Evolutionary conservation across 2,329 filamentous ascomycete species (phyloP).

Genomic region (Pseudopithomyces maydicus): DNA sequence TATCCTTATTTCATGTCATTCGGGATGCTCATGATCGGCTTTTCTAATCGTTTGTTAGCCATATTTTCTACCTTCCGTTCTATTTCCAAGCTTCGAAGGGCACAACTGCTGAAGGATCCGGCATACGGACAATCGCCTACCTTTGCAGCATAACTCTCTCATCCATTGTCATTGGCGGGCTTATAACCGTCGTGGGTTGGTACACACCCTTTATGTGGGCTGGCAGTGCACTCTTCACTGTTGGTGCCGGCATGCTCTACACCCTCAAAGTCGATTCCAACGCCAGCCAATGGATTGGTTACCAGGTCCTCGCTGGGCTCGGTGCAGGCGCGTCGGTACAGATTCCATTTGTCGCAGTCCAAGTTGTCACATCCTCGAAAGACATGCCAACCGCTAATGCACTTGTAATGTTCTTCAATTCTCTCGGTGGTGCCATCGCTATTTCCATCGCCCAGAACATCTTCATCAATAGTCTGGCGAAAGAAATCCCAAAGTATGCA

Average conservation of each 20-base stretch:
- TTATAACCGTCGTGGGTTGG: slow-evolving; percentile 34
- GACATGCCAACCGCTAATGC: slow-evolving; percentile 53
- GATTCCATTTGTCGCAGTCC: slow-evolving; percentile 51
- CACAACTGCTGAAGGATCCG: slow-evolving; percentile 44
- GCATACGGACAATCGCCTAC: slow-evolving; percentile 42
- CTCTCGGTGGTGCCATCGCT: slow-evolving; percentile 68
- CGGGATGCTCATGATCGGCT: background rate
- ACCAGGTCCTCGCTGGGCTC: slow-evolving; percentile 44
- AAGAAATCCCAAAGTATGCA: slow-evolving; percentile 54
- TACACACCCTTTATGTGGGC: slow-evolving; percentile 47
- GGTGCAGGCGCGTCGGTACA: slow-evolving; percentile 52
- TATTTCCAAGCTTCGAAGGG: slow-evolving; percentile 53
- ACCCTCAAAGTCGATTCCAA: slow-evolving; percentile 35
- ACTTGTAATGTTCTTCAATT: slow-evolving; percentile 64
- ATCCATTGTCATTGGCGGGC: slow-evolving; percentile 32
- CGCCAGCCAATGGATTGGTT: slow-evolving; percentile 45
- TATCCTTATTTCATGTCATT: background rate
- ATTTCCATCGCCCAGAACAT: slow-evolving; percentile 70
- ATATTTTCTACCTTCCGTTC: slow-evolving; percentile 46
- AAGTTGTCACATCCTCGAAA: slow-evolving; percentile 45
- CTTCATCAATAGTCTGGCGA: slow-evolving; percentile 67
- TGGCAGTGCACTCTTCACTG: slow-evolving; percentile 40
- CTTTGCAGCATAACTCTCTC: slow-evolving; percentile 34
- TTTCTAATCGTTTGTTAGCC: slow-evolving; percentile 14
- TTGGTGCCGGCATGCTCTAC: slow-evolving; percentile 46